phyloP scores from a whole-genome alignment of 2,329 filamentous ascomycete genomes.

The Monosporascus sp. region DNA sequence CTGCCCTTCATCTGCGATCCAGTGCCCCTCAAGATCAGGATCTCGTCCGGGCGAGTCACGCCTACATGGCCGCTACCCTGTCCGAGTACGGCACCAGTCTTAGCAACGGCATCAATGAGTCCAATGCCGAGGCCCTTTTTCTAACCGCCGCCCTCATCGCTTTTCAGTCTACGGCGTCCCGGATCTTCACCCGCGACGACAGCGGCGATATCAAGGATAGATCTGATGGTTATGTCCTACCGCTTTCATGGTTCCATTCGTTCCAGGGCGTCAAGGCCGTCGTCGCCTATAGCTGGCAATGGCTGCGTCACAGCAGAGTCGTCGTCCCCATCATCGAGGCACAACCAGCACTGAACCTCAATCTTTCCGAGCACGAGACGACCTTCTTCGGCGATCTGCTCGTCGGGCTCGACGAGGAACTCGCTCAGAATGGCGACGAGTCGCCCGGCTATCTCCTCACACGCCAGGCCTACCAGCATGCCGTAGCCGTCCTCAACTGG shows the following conservation, averaged over 20 bases:
- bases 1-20: slow-evolving; percentile 58
- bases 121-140: slow-evolving; percentile 60
- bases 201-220: slow-evolving; percentile 32
- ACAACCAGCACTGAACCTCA: slow-evolving; percentile 57
- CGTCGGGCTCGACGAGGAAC: slow-evolving; percentile 52
- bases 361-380: slow-evolving; percentile 47
- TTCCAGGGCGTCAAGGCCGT: slow-evolving; percentile 64
- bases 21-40: slow-evolving; percentile 52
- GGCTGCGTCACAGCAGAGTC: slow-evolving; percentile 52
- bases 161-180: slow-evolving; percentile 60
- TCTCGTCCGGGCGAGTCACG: slow-evolving; percentile 58
- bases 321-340: slow-evolving; percentile 60
- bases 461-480: slow-evolving; percentile 56
- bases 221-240: slow-evolving; percentile 48
- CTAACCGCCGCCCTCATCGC: slow-evolving; percentile 60
- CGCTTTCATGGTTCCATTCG: slow-evolving; percentile 61
- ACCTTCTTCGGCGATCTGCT: slow-evolving; percentile 60
- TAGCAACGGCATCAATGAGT: slow-evolving; percentile 50
- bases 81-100: slow-evolving; percentile 55
- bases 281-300: slow-evolving; percentile 60
- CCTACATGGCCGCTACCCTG: slow-evolving; percentile 60
- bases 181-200: slow-evolving; percentile 58
- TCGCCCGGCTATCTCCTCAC: slow-evolving; percentile 25
- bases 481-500: slow-evolving; percentile 63
- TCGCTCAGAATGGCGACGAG: slow-evolving; percentile 29